These are phyloP conservation scores for Licmophora abbreviata DNA, from an alignment of 108 stramenopile genomes.

Conservation along the genomic window DNA sequence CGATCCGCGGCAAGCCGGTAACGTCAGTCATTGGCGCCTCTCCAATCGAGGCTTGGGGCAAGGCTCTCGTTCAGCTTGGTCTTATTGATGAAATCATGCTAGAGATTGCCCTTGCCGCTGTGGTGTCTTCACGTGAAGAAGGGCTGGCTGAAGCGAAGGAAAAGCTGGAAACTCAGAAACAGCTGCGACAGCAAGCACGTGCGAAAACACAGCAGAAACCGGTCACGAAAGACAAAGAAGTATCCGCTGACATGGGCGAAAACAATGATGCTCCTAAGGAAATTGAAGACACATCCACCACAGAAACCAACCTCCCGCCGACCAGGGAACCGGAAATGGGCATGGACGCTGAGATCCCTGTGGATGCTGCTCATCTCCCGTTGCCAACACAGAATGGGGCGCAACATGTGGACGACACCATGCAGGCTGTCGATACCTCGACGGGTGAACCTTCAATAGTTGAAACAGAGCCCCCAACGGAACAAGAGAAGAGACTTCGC, in stretches of 20 bases:
- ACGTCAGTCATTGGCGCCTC: slow-evolving; percentile 41
- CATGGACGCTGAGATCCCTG: not conserved
- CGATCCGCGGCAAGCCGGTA: slow-evolving; percentile 61
- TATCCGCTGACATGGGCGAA: slow-evolving; percentile 7
- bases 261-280: slow-evolving; percentile 10
- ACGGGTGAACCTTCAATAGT: slow-evolving; percentile 1
- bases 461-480: slow-evolving; percentile 30
- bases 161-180: slow-evolving; percentile 22
- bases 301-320: not conserved
- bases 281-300: slow-evolving; percentile 1
- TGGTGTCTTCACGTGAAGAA: slow-evolving; percentile 28
- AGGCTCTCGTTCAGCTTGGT: slow-evolving; percentile 52
- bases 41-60: slow-evolving; percentile 79
- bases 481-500: slow-evolving; percentile 38
- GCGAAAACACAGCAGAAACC: slow-evolving; percentile 12
- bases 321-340: not conserved
- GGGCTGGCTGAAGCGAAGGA: slow-evolving; percentile 30
- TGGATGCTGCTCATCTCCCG: too few relatives aligned
- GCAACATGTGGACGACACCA: not conserved
- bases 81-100: slow-evolving; percentile 72
- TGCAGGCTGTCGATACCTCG: not conserved
- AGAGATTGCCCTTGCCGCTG: slow-evolving; percentile 36
- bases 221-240: too few relatives aligned
- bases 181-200: slow-evolving; percentile 24
- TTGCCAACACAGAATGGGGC: too few relatives aligned